Evolutionary conservation across 2,329 filamentous ascomycete genomes (phyloP).

Genomic region (Ophiocordyceps sinensis): DNA sequence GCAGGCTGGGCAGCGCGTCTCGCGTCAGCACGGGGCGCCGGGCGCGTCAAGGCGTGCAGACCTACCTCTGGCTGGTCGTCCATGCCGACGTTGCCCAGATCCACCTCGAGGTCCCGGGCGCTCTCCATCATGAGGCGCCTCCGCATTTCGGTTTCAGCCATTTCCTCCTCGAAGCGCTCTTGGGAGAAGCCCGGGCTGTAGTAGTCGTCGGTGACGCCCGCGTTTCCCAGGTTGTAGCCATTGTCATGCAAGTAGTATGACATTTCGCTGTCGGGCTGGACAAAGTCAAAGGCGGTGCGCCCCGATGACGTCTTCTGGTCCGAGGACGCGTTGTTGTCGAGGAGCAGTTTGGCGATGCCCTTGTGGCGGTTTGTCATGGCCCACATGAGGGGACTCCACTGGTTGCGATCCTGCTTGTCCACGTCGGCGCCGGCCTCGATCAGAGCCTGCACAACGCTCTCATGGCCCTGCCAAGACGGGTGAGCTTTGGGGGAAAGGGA

Average conservation of each 20-base stretch:
- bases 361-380: slow-evolving; percentile 98
- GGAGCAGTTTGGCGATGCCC: slow-evolving; percentile 77
- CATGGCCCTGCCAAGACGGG: slow-evolving; percentile 52
- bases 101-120: slow-evolving; percentile 89
- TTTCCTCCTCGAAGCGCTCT: slow-evolving; percentile 89
- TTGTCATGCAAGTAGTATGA: slow-evolving; percentile 90
- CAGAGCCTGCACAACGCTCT: slow-evolving; percentile 70
- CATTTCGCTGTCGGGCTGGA: slow-evolving; percentile 89
- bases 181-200: slow-evolving; percentile 87
- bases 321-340: slow-evolving; percentile 89
- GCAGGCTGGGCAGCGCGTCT: slow-evolving; percentile 30
- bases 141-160: slow-evolving; percentile 92
- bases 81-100: slow-evolving; percentile 86
- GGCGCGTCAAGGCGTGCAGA: background rate
- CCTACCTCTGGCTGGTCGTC: slow-evolving; percentile 86
- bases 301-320: slow-evolving; percentile 92
- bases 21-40: slow-evolving; percentile 8
- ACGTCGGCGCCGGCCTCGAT: slow-evolving; percentile 78
- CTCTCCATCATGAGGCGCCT: slow-evolving; percentile 99
- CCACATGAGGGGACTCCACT: slow-evolving; percentile 99
- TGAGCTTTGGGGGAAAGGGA: background rate
- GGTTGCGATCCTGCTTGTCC: slow-evolving; percentile 86
- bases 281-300: slow-evolving; percentile 89
- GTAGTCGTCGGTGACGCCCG: slow-evolving; percentile 74
- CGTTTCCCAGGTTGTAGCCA: slow-evolving; percentile 77